phyloP scores from a whole-genome alignment of 1,139 yeast genomes.

The Nakaseomyces nivariensis region DNA sequence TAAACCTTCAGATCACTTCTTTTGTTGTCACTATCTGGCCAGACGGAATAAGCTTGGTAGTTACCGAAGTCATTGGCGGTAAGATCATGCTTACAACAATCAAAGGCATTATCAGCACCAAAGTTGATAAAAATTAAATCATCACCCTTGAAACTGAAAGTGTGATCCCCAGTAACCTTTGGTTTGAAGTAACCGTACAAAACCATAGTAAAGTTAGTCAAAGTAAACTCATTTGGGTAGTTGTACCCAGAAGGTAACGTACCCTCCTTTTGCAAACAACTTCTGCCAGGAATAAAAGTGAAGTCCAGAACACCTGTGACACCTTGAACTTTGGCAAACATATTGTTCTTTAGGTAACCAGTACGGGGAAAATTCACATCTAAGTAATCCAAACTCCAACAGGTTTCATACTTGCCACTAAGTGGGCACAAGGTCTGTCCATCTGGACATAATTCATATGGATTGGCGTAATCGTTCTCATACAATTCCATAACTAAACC shows the following conservation, averaged over 20 bases:
- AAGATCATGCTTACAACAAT: neutral
- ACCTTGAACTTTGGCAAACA: neutral
- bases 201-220: neutral
- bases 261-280: neutral
- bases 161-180: neutral
- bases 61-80: neutral
- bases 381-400: neutral
- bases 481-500: neutral
- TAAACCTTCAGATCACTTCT: neutral
- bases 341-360: neutral
- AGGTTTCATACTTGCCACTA: neutral
- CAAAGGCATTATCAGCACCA: conserved; percentile 1
- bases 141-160: neutral
- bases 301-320: neutral
- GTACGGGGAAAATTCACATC: neutral
- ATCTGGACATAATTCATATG: neutral
- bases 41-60: neutral
- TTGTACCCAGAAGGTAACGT: neutral
- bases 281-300: neutral
- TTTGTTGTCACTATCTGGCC: neutral
- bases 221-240: neutral
- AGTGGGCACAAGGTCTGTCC: neutral
- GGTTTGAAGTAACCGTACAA: neutral
- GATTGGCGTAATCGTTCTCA: neutral
- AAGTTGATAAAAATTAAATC: neutral